These are phyloP conservation scores for Hirschfeldia incana DNA, from an alignment of 345 rosid genomes.

Conservation along the genomic window DNA sequence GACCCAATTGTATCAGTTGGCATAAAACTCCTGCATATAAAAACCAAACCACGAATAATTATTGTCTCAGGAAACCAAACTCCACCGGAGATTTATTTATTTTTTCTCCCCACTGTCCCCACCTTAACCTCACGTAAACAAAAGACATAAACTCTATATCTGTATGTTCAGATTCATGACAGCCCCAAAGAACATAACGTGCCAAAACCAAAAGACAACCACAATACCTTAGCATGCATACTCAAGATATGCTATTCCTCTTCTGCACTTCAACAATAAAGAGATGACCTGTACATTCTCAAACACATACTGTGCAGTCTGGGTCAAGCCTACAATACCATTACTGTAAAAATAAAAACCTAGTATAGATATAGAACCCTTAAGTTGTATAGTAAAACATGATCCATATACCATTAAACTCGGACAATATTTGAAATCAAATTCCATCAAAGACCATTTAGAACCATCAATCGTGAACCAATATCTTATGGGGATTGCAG, in stretches of 20 bases:
- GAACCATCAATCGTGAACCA: too few relatives aligned
- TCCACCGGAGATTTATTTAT: not conserved
- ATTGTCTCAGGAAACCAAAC: not conserved
- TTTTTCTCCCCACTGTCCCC: not conserved
- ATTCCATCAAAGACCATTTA: too few relatives aligned
- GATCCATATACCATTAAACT: too few relatives aligned
- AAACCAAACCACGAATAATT: not conserved
- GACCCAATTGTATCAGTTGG: not conserved
- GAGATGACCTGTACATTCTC: not conserved
- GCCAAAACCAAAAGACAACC: not conserved
- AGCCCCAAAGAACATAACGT: not conserved
- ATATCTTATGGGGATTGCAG: too few relatives aligned
- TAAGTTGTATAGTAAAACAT: too few relatives aligned
- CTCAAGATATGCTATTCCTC: not conserved
- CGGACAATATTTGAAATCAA: too few relatives aligned
- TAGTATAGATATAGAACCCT: too few relatives aligned
- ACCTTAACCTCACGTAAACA: slow-evolving; percentile 4
- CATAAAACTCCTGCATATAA: not conserved
- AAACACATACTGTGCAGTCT: not conserved
- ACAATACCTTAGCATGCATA: not conserved
- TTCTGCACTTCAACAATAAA: not conserved
- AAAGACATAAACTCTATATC: not conserved
- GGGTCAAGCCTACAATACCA: not conserved
- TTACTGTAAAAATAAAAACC: too few relatives aligned
- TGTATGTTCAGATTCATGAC: not conserved